Evolutionary conservation across 2,329 filamentous ascomycete genomes (phyloP), one percentile per base, ranked within the genome.

Genomic region (Sporothrix sp.): DNA sequence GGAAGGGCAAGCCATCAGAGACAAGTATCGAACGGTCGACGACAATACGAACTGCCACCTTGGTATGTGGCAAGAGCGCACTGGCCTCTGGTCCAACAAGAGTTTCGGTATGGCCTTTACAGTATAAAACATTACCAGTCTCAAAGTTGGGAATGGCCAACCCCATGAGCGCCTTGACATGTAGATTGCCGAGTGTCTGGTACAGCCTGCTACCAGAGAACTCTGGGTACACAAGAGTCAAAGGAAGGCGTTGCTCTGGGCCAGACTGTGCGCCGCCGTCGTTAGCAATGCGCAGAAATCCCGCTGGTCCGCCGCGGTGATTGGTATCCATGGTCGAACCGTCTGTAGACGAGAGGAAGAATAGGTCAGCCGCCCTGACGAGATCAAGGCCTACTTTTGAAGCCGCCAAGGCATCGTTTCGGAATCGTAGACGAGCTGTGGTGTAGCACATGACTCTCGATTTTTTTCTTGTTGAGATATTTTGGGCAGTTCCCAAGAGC

Each of bases 401-500:
- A 76, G 65, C 4, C 90, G 66, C 23, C 66, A 67, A 3, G n/a
- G 6, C 8, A 68, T 54, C 2, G 61, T 57, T 25, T 59, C 61
- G 2, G 62, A 59, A 30, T 60, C 61, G 28, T 66, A 65, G 4
- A 66, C 61, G 4, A 69, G 60, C 30, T 55, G 48, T 4, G 85
- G 78, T 70, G 62, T 2, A 84, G 74, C 0, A 70, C 54, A 39
- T 76, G 73, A 5, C 75, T 72, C 2, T 66, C 61, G 35, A 94
- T 78, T 2, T 70, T 68, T 62, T 85, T 89, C 59, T 78, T 79
- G 64, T 91, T 93, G 30, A 95, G 63, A 59, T 95, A 95, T 65
- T 95, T 95, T 2, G 88, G 87, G 59, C 87, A 94, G 59, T 93
- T 94, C 0, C 86, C 82, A 68, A 94, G 60, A 57, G 80, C 85